These are phyloP conservation scores for Candida tunisiensis DNA, from an alignment of 1,139 yeast species.

Conservation along the genomic window DNA sequence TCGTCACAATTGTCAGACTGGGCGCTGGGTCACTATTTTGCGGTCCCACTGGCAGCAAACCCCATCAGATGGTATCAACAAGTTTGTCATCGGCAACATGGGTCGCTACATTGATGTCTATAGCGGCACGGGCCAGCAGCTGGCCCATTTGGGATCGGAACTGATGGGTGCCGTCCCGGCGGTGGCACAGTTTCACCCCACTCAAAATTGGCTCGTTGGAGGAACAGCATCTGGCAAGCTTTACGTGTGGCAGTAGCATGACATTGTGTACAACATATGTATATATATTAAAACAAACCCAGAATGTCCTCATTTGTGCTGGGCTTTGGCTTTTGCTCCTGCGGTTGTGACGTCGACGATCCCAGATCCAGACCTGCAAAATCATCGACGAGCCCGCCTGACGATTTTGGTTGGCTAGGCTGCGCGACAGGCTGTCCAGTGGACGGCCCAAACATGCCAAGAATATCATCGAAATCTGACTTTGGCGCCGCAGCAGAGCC, in stretches of 20 bases:
- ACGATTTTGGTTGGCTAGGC: constrained; percentile 7
- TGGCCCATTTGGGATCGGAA: constrained; percentile 53
- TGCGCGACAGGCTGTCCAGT: constrained; percentile 4
- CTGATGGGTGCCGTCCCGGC: constrained; percentile 84
- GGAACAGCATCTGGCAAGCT: constrained; percentile 93
- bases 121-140: constrained; percentile 53
- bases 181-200: constrained; percentile 65
- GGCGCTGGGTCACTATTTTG: constrained; percentile 88
- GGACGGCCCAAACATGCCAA: constrained; percentile 24
- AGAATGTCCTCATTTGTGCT: constrained; percentile 4
- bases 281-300: constrained; percentile 10
- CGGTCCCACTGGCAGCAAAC: constrained; percentile 68
- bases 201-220: constrained; percentile 80
- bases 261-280: background rate
- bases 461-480: constrained; percentile 29
- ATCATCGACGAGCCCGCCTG: constrained; percentile 16
- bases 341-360: constrained; percentile 1
- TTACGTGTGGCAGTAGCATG: constrained; percentile 25
- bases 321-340: background rate
- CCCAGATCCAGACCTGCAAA: constrained; percentile 9
- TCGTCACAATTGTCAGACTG: constrained; percentile 86
- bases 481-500: constrained; percentile 13
- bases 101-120: constrained; percentile 71
- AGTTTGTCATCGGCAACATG: constrained; percentile 89
- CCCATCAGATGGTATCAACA: constrained; percentile 59